These are phyloP conservation scores for Acer yangbiense DNA, from an alignment of 345 rosid species.

Conservation along the genomic window DNA sequence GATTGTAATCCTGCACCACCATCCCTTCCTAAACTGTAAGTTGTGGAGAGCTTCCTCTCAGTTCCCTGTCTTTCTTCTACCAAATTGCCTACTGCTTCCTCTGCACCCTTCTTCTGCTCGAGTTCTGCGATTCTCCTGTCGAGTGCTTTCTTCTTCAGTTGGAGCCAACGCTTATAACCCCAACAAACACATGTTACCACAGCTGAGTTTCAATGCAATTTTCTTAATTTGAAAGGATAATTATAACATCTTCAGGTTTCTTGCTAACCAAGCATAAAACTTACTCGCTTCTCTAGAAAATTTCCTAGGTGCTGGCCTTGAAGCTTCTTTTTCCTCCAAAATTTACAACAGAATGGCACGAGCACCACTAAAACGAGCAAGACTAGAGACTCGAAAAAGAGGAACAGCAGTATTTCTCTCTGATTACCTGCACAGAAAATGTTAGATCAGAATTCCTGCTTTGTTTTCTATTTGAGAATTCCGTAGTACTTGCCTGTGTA, in stretches of 20 bases:
- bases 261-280: constrained; percentile 2
- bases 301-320: constrained; percentile 55
- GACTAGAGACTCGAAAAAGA: constrained; percentile 62
- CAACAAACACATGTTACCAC: not conserved
- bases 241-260: not conserved
- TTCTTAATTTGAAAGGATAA: not conserved
- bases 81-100: constrained; percentile 48
- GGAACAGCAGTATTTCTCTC: constrained; percentile 52
- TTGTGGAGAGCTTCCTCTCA: constrained; percentile 71
- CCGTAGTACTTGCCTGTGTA: constrained; percentile 46
- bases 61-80: constrained; percentile 51
- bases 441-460: not conserved
- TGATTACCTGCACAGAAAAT: constrained; percentile 50
- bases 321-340: constrained; percentile 89
- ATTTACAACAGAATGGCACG: constrained; percentile 73
- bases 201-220: not conserved
- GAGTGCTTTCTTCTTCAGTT: constrained; percentile 63
- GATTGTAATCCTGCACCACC: constrained; percentile 21
- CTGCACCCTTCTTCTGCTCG: constrained; percentile 46
- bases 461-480: not conserved
- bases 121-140: constrained; percentile 60
- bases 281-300: constrained; percentile 76
- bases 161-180: constrained; percentile 59
- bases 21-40: constrained; percentile 83
- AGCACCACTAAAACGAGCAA: constrained; percentile 57